These are phyloP conservation scores for Diaporthe amygdali DNA, from an alignment of 2,329 filamentous ascomycete species.

Conservation along the genomic window DNA sequence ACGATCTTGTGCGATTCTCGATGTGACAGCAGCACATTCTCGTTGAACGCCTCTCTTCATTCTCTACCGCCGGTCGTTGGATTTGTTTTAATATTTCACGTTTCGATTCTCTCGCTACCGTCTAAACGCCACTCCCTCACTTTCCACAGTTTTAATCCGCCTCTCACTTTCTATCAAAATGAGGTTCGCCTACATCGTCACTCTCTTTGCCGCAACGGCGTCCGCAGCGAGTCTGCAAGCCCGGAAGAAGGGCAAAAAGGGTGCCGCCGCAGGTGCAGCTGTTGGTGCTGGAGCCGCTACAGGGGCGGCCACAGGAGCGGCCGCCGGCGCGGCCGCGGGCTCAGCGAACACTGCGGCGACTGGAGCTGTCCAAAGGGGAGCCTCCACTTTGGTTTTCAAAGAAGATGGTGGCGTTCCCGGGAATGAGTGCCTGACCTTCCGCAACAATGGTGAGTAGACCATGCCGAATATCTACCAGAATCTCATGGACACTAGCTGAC, in stretches of 20 bases:
- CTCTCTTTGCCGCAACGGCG: not conserved
- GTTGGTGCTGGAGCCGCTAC: not conserved
- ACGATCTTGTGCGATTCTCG: not conserved
- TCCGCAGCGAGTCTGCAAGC: constrained; percentile 1
- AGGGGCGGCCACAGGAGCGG: not conserved
- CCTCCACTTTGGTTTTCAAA: constrained; percentile 41
- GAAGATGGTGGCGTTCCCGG: constrained; percentile 42
- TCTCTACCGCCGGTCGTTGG: constrained; percentile 18
- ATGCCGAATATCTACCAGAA: not conserved
- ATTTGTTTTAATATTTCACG: not conserved
- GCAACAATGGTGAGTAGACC: constrained; percentile 41
- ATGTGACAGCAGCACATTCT: not conserved
- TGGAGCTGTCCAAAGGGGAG: constrained; percentile 16
- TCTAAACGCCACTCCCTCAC: not conserved
- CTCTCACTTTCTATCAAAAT: not conserved
- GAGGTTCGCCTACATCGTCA: not conserved
- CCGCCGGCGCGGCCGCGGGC: not conserved
- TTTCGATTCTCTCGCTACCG: not conserved
- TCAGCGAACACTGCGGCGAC: not conserved
- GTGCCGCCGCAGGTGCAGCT: not conserved
- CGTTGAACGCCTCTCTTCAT: not conserved
- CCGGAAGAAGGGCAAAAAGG: not conserved
- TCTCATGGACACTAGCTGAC: not conserved
- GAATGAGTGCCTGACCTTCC: constrained; percentile 45
- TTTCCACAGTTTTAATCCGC: not conserved